Evolutionary conservation across 495 filamentous ascomycete species (phyloP).

Genomic region (Lophiotrema nucula): DNA sequence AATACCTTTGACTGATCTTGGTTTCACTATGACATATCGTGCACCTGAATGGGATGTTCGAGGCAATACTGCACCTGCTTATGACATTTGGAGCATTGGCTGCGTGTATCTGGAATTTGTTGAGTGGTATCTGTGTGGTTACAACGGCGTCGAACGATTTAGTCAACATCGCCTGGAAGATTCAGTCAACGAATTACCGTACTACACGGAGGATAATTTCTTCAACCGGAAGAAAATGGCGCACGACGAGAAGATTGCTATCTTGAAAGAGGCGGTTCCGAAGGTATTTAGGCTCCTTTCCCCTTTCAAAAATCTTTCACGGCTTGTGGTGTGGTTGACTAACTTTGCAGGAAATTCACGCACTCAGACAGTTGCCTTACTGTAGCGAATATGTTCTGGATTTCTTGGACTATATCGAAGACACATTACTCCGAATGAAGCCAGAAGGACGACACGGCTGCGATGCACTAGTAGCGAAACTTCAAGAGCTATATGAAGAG

Average conservation of each 20-base stretch:
- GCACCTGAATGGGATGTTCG: conserved; percentile 10
- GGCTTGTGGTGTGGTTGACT: too few relatives aligned
- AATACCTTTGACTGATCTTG: not conserved
- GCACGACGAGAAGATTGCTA: too few relatives aligned
- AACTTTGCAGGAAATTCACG: not conserved
- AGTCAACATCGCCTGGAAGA: not conserved
- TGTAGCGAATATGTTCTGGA: conserved; percentile 18
- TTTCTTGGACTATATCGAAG: conserved; percentile 5
- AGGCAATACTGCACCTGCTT: not conserved
- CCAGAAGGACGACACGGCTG: not conserved
- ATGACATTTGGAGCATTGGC: conserved; percentile 20
- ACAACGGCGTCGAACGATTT: conserved; percentile 4
- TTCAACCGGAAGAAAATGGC: too few relatives aligned
- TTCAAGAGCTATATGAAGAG: not conserved
- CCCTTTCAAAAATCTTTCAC: too few relatives aligned
- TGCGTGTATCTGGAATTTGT: conserved; percentile 16
- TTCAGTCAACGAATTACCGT: not conserved
- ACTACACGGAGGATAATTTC: conserved; percentile 11
- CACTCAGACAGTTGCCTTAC: not conserved
- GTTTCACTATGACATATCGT: conserved; percentile 8
- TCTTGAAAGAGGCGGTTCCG: too few relatives aligned
- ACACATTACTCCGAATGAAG: not conserved
- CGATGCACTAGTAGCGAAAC: not conserved
- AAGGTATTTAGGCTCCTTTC: too few relatives aligned
- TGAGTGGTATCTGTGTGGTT: conserved; percentile 11